phyloP scores from a whole-genome alignment of 768 basidiomycete genomes.

The Galerina marginata region DNA sequence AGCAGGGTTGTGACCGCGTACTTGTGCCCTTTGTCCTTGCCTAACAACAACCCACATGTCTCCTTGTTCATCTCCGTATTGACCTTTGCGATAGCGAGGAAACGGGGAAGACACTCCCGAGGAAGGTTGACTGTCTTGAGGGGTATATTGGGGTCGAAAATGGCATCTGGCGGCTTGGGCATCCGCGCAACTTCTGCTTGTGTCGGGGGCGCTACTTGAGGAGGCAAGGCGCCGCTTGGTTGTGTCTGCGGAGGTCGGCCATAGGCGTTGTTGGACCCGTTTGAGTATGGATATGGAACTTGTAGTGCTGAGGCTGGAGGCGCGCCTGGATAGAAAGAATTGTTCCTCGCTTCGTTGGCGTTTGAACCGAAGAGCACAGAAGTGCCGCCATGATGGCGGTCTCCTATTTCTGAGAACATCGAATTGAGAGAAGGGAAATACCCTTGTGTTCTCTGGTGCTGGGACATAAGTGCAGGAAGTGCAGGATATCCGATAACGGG shows the following conservation, averaged over 20 bases:
- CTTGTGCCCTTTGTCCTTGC: constrained; percentile 64
- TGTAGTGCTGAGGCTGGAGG: too few relatives aligned
- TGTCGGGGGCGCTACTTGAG: constrained; percentile 19
- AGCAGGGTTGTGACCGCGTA: constrained; percentile 81
- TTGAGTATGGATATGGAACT: background rate
- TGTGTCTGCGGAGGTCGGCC: constrained; percentile 25
- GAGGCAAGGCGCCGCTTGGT: constrained; percentile 28
- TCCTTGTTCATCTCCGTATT: constrained; percentile 83
- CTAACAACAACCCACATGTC: constrained; percentile 86
- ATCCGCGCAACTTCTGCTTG: constrained; percentile 24
- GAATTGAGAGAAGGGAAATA: constrained; percentile 79
- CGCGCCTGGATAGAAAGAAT: too few relatives aligned
- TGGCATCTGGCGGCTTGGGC: constrained; percentile 22
- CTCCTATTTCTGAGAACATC: constrained; percentile 59
- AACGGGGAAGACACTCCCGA: constrained; percentile 72
- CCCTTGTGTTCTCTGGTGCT: constrained; percentile 78
- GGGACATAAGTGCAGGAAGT: constrained; percentile 79
- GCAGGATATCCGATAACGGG: constrained; percentile 54
- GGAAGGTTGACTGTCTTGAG: constrained; percentile 75
- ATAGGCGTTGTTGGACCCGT: background rate
- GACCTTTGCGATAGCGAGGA: constrained; percentile 75
- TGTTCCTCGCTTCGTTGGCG: constrained; percentile 19
- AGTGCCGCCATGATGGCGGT: constrained; percentile 38
- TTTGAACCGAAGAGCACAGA: constrained; percentile 53
- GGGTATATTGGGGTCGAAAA: constrained; percentile 37